Base-by-base conservation (phyloP, 176 grass and related monocot species). In the Bromus sterilis region DNA sequence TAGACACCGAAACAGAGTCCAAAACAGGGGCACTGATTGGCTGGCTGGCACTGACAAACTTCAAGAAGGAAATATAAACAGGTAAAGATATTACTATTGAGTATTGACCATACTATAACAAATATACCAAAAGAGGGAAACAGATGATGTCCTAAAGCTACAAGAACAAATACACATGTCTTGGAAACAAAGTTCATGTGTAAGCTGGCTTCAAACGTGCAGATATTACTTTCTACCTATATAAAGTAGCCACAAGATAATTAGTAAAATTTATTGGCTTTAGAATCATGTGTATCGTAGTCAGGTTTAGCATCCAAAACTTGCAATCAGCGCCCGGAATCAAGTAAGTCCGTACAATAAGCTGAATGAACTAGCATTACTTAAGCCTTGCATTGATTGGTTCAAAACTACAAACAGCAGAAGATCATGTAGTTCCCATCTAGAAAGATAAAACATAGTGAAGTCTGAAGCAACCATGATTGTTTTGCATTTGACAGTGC, bases 21-120 rank as follows among this genome's bases (percentile, higher is more conserved):
- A 92, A 96, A 75, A 90, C 87, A 64, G 92, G 83, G 59, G 90
- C 85, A 86, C 92, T 96, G 80, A 92, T 87, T 78, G 93, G 93
- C 72, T 90, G 93, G 31, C 79, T 92, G 29, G 83, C 93, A 84
- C 90, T 86, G 23, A 90, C 93, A 82, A 96, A 96, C 93, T 96
- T 77, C 82, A 88, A 90, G 57, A 40, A 75, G 25, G 44, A 77
- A 33, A 82, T 36, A 15, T 18, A 46, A 82, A 81, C 11, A 11
- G 76, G 16, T 46, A 82, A 68, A 69, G 33, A 43, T 18, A 34
- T 24, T 16, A 46, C 59, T 58, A 42, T 40, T 33, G 63, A 76
- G 4, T 15, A 48, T 48, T n/a, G n/a, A n/a, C n/a, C n/a, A 34
- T 34, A 74, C 16, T 66, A 44, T 11, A 76, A 79, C 93, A 80